These are phyloP conservation scores for Marasmius sp. DNA, from an alignment of 1,284 basidiomycete species.

Conservation along the genomic window DNA sequence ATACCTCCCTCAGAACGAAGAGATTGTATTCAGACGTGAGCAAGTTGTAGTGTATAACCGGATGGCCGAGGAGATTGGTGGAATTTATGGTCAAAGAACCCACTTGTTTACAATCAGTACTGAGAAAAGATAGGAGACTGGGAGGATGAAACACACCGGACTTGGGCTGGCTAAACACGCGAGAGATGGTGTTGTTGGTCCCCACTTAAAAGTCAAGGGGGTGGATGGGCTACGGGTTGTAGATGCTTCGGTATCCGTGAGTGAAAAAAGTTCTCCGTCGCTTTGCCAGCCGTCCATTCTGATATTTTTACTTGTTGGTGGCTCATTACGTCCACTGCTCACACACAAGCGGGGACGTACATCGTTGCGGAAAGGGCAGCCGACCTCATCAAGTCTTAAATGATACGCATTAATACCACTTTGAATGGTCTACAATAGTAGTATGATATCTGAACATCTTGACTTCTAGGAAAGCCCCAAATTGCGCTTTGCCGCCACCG, in stretches of 20 bases:
- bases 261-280: neutral
- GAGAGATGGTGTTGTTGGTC: conserved; percentile 16
- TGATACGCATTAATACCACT: neutral
- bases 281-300: neutral
- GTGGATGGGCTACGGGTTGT: conserved; percentile 18
- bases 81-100: conserved; percentile 15
- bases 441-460: no score
- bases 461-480: no score
- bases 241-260: conserved; percentile 19
- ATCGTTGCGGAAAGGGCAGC: conserved; percentile 14
- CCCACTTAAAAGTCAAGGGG: conserved; percentile 20
- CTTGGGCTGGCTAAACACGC: conserved; percentile 12
- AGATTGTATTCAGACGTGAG: conserved; percentile 20
- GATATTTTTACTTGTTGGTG: neutral
- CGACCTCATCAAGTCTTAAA: conserved; percentile 8
- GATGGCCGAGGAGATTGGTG: conserved; percentile 25
- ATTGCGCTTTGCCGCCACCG: no score
- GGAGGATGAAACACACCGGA: conserved; percentile 10
- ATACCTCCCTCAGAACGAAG: conserved; percentile 13
- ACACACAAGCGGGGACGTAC: conserved; percentile 14
- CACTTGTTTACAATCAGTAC: neutral
- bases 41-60: conserved; percentile 29
- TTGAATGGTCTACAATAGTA: no score
- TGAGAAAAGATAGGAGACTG: neutral
- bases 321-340: conserved; percentile 12